Evolutionary conservation across 805 yeast species (phyloP), one percentile per base, ranked within the genome.

Genomic region (Brettanomyces naardenensis): DNA sequence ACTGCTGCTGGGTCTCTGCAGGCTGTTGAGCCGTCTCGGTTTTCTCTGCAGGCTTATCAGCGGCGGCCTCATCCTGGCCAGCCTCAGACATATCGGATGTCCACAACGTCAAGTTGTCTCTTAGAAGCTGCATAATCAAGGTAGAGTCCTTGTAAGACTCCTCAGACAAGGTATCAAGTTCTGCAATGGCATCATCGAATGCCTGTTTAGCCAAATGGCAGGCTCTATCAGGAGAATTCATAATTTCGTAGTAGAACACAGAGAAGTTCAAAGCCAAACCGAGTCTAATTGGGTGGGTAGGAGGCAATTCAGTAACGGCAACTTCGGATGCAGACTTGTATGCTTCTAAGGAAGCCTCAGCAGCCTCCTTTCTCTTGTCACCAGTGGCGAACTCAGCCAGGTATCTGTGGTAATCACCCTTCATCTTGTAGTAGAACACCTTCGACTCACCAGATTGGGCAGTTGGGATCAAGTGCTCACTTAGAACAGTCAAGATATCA

Each of bases 361-460:
- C 92, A 47, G 95, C 94, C 49, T 75, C 87, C 63, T 88, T 86
- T 64, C 96, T 85, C 68, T 81, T 83, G 52, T 88, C 97, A 48
- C 85, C 78, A 54, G 79, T 74, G 46, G 97, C 90, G 60, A 90
- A 92, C 72, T 90, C 98, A 46, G 97, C 97, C 69, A 90, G 76
- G 68, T 90, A 90, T 74, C 98, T 95, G 74, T 89, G 95, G 75
- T 90, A 90, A 67, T 90, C 98, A 75, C 97, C 98, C 73, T 90
- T 90, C 97, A 90, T 90, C 78, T 90, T 90, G 73, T 86, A 88
- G 76, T 90, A 90, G 68, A 90, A 90, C 40, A 90, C 97, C 75
- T 90, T 88, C 36, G 96, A 88, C 70, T 92, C 98, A 58, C 97
- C 97, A 49, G 95, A 78, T 62, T 82, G 86, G 46, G 97, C 97